phyloP scores from a whole-genome alignment of 2,329 filamentous ascomycete species.

The Knufia petricola region DNA sequence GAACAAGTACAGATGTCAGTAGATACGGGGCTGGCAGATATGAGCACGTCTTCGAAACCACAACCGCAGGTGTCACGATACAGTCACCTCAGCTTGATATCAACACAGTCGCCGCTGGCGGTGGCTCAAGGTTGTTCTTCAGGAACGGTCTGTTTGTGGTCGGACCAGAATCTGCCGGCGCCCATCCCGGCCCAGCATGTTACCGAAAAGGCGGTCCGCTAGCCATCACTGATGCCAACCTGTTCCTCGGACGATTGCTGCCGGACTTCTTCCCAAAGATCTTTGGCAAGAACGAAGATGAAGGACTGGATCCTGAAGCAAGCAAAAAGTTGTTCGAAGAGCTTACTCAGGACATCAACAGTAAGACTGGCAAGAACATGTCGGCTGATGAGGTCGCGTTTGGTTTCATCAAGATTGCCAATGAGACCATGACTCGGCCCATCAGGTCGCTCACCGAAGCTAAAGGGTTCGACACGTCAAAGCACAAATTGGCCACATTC shows the following conservation, averaged over 20 bases:
- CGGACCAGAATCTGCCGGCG: conserved; percentile 81
- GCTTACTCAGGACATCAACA: conserved; percentile 67
- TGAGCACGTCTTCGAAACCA: conserved; percentile 90
- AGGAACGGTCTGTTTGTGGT: conserved; percentile 85
- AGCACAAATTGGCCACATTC: conserved; percentile 84
- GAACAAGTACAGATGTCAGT: conserved; percentile 85
- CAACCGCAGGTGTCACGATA: conserved; percentile 86
- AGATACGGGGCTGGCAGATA: conserved; percentile 77
- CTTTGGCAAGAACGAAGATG: conserved; percentile 80
- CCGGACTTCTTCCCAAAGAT: conserved; percentile 96
- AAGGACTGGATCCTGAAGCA: conserved; percentile 66
- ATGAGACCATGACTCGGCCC: conserved; percentile 83
- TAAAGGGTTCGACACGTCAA: conserved; percentile 81
- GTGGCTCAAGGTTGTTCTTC: conserved; percentile 62
- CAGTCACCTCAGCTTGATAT: conserved; percentile 89
- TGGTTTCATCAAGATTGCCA: conserved; percentile 85
- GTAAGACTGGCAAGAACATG: conserved; percentile 55
- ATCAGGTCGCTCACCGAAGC: conserved; percentile 87
- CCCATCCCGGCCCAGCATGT: conserved; percentile 83
- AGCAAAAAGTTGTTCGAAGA: conserved; percentile 67
- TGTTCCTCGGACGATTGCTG: conserved; percentile 74
- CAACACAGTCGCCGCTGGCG: conserved; percentile 87
- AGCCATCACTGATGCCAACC: conserved; percentile 85
- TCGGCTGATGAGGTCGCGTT: conserved; percentile 76
- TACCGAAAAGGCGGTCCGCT: conserved; percentile 86